Evolutionary conservation across 257 asterid species (phyloP).

Genomic region (Thymus mandschuricus): DNA sequence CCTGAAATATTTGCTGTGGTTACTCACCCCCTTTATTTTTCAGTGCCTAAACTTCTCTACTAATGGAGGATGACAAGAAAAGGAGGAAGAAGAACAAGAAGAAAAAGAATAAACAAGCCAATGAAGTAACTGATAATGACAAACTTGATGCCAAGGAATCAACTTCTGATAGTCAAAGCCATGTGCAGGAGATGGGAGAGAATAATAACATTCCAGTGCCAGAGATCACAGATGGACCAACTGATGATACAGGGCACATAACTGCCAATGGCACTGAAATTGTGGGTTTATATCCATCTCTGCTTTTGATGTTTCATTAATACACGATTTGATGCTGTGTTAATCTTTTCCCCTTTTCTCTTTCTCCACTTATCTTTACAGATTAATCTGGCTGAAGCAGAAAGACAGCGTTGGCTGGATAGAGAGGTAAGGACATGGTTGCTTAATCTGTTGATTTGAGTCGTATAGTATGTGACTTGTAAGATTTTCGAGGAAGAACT

Average conservation of each 20-base stretch:
- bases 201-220: constrained; percentile 27
- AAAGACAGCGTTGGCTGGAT: constrained; percentile 44
- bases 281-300: constrained; percentile 38
- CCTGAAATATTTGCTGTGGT: not conserved
- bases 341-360: not conserved
- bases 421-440: constrained; percentile 48
- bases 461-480: constrained; percentile 14
- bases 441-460: constrained; percentile 17
- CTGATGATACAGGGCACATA: constrained; percentile 27
- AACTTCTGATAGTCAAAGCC: constrained; percentile 41
- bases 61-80: constrained; percentile 67
- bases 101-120: constrained; percentile 70
- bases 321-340: constrained; percentile 2
- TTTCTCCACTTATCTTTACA: constrained; percentile 23
- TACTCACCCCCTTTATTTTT: not conserved
- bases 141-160: constrained; percentile 40
- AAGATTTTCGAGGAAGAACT: constrained; percentile 24
- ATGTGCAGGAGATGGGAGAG: constrained; percentile 31
- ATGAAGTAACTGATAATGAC: constrained; percentile 47
- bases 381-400: constrained; percentile 41
- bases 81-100: constrained; percentile 60
- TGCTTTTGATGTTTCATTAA: constrained; percentile 8
- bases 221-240: constrained; percentile 21
- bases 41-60: constrained; percentile 21
- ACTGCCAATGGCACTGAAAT: constrained; percentile 42